Conservation (phyloP, 169 alveolate species). For the Plasmodium knowlesi region DNA sequence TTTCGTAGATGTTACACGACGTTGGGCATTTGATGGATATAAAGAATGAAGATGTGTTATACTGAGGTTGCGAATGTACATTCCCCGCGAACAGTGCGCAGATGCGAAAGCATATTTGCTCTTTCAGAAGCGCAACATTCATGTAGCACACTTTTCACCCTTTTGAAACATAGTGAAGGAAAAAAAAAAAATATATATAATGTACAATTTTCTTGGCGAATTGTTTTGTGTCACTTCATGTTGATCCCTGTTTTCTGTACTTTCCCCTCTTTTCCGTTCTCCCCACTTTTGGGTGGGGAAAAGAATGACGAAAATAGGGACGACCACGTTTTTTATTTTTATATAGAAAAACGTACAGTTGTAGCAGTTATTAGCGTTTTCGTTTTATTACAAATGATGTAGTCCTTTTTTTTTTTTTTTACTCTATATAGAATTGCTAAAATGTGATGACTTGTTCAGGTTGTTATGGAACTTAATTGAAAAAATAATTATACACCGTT, state of each 20-base stretch:
- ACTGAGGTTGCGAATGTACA: not conserved
- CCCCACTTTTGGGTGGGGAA: not conserved
- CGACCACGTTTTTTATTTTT: not conserved
- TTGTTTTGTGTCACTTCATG: not conserved
- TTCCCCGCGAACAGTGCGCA: not conserved
- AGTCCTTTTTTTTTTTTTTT: not conserved
- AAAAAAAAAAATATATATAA: not conserved
- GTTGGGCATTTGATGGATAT: slow-evolving; percentile 25
- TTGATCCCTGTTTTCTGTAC: not conserved
- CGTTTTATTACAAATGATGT: not conserved
- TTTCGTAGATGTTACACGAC: slow-evolving; percentile 19
- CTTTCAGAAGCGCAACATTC: not conserved
- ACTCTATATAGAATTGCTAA: not conserved
- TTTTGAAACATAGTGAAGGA: not conserved
- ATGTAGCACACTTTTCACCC: not conserved
- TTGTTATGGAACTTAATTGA: not conserved
- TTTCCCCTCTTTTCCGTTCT: not conserved
- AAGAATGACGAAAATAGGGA: not conserved
- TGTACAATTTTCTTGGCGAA: not conserved
- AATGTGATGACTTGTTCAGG: not conserved
- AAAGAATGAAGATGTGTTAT: slow-evolving; percentile 50
- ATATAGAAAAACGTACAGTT: not conserved
- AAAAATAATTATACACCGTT: not conserved
- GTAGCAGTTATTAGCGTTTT: not conserved
- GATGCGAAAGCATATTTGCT: not conserved